Base-by-base conservation (phyloP, 305 asterid genomes). In the Ajuga reptans region DNA sequence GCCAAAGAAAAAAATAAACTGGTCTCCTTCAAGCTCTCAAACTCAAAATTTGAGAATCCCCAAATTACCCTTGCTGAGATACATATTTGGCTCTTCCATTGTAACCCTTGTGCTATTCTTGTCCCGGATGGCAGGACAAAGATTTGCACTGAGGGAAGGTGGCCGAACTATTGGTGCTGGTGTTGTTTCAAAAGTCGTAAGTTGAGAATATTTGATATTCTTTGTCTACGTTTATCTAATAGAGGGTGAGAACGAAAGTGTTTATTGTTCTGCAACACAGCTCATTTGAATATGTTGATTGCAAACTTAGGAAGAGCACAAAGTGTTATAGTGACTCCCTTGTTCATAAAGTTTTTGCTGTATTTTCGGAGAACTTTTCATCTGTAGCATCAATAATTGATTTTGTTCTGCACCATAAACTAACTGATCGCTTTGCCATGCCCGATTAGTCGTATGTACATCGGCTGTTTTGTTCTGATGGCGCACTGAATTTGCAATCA, bases 81-180 rank as follows among this genome's bases (percentile, higher is more conserved):
- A 0, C 11, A 29, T 14, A 7, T 17, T 51, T 53, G n/a, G 12
- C 61, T 39, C 31, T 46, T 62, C 5, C 27, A 34, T 60, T 53
- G 5, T 56, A 24, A 52, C 41, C 39, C 4, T 47, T 72, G 16
- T 68, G 34, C 12, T 54, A 24, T 18, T 4, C 1, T 45, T 70
- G 21, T 66, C 4, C 29, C 11, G 4, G 31, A 42, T 69, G 66
- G 47, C 91, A 93, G 99, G 99, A 52, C 99, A 93, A 93, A 83
- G 99, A 85, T 93, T 93, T 78, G 99, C 99, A 63, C 75, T 93
- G 78, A 86, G 98, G 75, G 98, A 93, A 74, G 98, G 98, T 70
- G 98, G 98, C 15, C 81, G 98, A 65, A 93, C 98, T 8, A 95
- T 93, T 58, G 98, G 98, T 57, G 98, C 98, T 52, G 98, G 98